phyloP scores from a whole-genome alignment of 2,329 filamentous ascomycete genomes.

The Colletotrichum godetiae region DNA sequence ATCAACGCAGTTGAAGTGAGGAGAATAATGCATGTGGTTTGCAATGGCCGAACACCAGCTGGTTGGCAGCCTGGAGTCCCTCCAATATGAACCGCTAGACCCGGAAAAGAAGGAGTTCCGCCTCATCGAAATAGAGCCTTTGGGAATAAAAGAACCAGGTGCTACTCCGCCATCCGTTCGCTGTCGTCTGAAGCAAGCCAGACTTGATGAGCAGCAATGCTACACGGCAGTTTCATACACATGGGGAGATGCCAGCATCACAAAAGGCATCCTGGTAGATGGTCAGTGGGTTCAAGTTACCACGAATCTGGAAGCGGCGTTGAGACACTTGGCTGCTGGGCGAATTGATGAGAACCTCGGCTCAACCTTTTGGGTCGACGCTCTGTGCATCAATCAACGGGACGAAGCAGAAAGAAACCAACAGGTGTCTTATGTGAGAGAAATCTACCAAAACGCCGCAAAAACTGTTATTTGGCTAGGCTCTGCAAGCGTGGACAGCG shows the following conservation, averaged over 20 bases:
- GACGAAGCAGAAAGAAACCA: not conserved
- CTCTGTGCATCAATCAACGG: constrained; percentile 11
- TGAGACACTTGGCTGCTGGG: not conserved
- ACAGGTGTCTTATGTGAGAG: not conserved
- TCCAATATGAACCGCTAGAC: not conserved
- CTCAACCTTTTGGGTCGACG: constrained; percentile 9
- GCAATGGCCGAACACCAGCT: not conserved
- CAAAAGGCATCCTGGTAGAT: not conserved
- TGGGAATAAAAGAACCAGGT: not conserved
- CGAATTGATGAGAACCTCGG: not conserved
- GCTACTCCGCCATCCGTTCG: not conserved
- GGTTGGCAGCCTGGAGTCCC: not conserved
- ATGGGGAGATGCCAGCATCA: not conserved
- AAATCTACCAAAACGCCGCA: not conserved
- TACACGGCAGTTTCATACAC: constrained; percentile 10
- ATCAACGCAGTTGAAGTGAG: too few relatives aligned
- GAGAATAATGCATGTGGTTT: too few relatives aligned
- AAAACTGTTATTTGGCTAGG: constrained; percentile 6
- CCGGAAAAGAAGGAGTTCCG: not conserved
- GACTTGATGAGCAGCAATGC: not conserved
- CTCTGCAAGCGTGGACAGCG: not conserved
- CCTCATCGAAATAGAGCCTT: constrained; percentile 1
- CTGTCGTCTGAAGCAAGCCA: constrained; percentile 1
- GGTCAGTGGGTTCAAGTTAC: not conserved
- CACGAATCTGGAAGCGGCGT: not conserved